Conservation (phyloP, 441 rosid species). For the Populus tomentosa region DNA sequence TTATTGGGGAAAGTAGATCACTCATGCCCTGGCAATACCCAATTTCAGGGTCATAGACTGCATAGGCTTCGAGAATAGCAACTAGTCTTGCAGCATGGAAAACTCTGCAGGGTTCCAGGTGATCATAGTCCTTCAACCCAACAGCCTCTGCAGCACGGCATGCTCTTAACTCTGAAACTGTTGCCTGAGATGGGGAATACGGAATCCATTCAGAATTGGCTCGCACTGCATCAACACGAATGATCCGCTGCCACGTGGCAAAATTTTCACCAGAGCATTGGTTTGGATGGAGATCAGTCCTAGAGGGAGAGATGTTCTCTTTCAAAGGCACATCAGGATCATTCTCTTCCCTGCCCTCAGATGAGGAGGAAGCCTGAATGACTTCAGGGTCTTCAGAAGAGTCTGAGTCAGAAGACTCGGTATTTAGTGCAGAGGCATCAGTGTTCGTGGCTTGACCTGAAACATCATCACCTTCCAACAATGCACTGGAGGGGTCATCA, state of each 20-base stretch:
- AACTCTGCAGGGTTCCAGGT: slow-evolving; percentile 70
- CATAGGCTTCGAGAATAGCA: slow-evolving; percentile 87
- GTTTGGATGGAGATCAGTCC: slow-evolving; percentile 30
- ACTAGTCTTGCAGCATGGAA: slow-evolving; percentile 93
- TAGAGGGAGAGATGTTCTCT: slow-evolving; percentile 29
- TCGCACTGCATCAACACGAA: slow-evolving; percentile 88
- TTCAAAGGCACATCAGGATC: slow-evolving; percentile 23
- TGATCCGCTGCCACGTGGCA: slow-evolving; percentile 84
- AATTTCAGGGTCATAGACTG: slow-evolving; percentile 79
- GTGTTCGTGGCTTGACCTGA: slow-evolving; percentile 36
- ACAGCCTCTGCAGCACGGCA: slow-evolving; percentile 62
- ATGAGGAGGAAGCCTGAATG: slow-evolving; percentile 41
- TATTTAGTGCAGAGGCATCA: slow-evolving; percentile 46
- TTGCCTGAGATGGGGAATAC: slow-evolving; percentile 49
- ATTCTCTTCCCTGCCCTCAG: slow-evolving; percentile 41
- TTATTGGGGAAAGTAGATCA: slow-evolving; percentile 79
- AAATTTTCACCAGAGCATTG: slow-evolving; percentile 48
- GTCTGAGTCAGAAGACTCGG: slow-evolving; percentile 65
- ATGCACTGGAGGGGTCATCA: slow-evolving; percentile 49
- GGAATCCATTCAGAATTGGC: slow-evolving; percentile 80
- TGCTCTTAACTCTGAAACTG: slow-evolving; percentile 60
- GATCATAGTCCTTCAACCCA: slow-evolving; percentile 77
- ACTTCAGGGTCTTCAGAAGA: slow-evolving; percentile 65
- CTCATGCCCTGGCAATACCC: slow-evolving; percentile 99
- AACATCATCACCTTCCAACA: slow-evolving; percentile 43